Conservation (phyloP, 495 filamentous ascomycete species). For the Penicillium lagena region DNA sequence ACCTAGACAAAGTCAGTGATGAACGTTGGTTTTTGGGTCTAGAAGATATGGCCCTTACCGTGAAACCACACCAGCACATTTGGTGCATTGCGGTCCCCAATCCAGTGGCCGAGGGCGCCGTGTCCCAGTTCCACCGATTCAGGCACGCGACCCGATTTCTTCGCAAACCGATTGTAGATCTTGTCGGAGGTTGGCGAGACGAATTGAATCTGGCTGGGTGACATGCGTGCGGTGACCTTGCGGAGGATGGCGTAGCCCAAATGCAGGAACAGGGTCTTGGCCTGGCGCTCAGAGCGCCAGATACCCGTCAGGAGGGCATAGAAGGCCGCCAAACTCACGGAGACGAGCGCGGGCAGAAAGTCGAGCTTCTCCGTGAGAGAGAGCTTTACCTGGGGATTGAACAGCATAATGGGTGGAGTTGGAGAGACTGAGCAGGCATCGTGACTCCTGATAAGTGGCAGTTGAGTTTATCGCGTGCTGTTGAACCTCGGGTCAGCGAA, state of each 20-base stretch:
- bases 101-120: constrained; percentile 54
- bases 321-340: constrained; percentile 19
- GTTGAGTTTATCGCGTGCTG: not conserved
- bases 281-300: constrained; percentile 28
- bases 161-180: constrained; percentile 40
- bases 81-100: constrained; percentile 46
- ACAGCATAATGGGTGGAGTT: constrained; percentile 7
- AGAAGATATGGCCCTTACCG: constrained; percentile 27
- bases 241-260: constrained; percentile 33
- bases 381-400: constrained; percentile 12
- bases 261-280: constrained; percentile 29
- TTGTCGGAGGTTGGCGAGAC: constrained; percentile 36
- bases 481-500: constrained; percentile 4
- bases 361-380: constrained; percentile 28
- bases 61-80: constrained; percentile 56
- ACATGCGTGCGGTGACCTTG: constrained; percentile 25
- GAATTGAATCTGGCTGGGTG: constrained; percentile 28
- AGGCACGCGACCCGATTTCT: constrained; percentile 32
- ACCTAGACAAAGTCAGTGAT: constrained; percentile 21
- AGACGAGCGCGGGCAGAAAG: constrained; percentile 25
- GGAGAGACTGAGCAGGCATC: not conserved
- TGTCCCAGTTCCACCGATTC: constrained; percentile 43
- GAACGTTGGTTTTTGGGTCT: not conserved
- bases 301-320: constrained; percentile 27
- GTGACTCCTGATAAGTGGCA: constrained; percentile 1